Base-by-base conservation (phyloP, 768 basidiomycete genomes). In the Termitomyces sp. region DNA sequence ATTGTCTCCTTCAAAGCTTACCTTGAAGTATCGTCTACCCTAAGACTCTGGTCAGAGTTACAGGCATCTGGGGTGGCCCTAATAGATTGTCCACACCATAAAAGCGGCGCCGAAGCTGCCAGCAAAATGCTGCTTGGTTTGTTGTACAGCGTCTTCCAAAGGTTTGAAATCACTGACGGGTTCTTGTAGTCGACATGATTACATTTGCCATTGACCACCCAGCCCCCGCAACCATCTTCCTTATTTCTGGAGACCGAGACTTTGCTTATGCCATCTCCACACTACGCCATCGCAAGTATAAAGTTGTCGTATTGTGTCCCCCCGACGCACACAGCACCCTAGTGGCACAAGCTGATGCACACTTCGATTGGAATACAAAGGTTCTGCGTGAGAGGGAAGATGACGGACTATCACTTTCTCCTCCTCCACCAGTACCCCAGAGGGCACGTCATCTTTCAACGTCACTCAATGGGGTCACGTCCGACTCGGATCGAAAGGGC, bases 1-100 rank as follows among this genome's bases (percentile, higher is more conserved):
- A 70, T 82, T 4, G 77, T 71, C 6, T 65, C 73, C 0, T 83
- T 85, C 70, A 82, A 78, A 61, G 82, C 81, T 7, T 85, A 85
- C 65, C 66, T 81, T 38, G 78, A 83, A 59, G 62, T 78, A 19
- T 67, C 78, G 10, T 70, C 72, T 32, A 73, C 73, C 57, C 69
- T 65, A 31, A 60, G 51, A 16, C 56, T 77, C 2, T 69, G 75
- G 31, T 73, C 75, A 11, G 75, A 82, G 52, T 68, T 83, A 0
- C 79, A 81, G 53, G 69, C 74, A 3, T 81, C 80, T 11, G 81
- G 81, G 1, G 78, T 70, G 27, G 81, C 73, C 8, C 54, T 77
- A 41, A 72, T 71, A 12, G 72, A 77, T 45, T 77, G 72, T 56
- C 73, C 75, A 12, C 70, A 71, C 45, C 67, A 70, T 56, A 71